Conservation (phyloP, 2,329 filamentous ascomycete genomes). For the Chaetomium olivaceum region DNA sequence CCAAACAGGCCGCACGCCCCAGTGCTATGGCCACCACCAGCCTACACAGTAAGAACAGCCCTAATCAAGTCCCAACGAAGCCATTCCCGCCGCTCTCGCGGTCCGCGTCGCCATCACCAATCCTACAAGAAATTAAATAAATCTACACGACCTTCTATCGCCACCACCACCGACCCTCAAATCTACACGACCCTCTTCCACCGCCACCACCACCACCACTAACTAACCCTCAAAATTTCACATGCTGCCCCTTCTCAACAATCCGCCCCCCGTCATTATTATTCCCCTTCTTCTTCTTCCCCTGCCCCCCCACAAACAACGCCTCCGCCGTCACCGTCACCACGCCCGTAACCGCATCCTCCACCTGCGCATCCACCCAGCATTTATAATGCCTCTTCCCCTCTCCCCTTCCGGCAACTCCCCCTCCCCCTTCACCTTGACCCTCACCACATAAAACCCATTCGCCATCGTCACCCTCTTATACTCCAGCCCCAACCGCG, state of each 20-base stretch:
- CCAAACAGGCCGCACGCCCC: not conserved
- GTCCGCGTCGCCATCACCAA: not conserved
- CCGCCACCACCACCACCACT: not conserved
- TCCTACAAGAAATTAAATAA: too few species aligned
- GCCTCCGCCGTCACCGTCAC: slow-evolving; percentile 60
- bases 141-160: too few species aligned
- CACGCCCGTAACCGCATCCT: slow-evolving; percentile 54
- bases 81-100: not conserved
- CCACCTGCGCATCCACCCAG: slow-evolving; percentile 54
- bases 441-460: slow-evolving; percentile 64
- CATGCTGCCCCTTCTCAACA: slow-evolving; percentile 20
- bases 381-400: slow-evolving; percentile 48
- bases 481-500: slow-evolving; percentile 63
- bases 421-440: slow-evolving; percentile 43
- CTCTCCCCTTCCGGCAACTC: slow-evolving; percentile 32
- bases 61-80: not conserved
- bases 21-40: not conserved
- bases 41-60: not conserved
- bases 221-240: slow-evolving; percentile 18
- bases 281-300: slow-evolving; percentile 40
- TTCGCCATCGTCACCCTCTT: slow-evolving; percentile 59
- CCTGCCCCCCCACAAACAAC: slow-evolving; percentile 57
- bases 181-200: not conserved
- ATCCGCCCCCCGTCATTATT: slow-evolving; percentile 36
- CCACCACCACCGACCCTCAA: not conserved